These are phyloP conservation scores for Vaccinium darrowii DNA, from an alignment of 148 eudicot genomes.

Conservation along the genomic window DNA sequence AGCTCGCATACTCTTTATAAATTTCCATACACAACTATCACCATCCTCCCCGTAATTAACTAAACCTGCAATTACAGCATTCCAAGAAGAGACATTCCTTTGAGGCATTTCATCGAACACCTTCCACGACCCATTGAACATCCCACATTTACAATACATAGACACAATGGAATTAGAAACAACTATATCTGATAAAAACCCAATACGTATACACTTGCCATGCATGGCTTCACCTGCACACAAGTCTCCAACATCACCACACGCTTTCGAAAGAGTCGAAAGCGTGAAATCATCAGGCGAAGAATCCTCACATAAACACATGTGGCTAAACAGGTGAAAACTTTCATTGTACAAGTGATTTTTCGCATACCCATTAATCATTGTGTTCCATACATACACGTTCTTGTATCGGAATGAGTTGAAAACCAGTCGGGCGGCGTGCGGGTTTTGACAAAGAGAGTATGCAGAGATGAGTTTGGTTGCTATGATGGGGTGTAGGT, in stretches of 20 bases:
- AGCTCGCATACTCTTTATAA: constrained; percentile 26
- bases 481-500: constrained; percentile 28
- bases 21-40: constrained; percentile 15
- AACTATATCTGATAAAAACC: constrained; percentile 22
- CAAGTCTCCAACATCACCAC: constrained; percentile 22
- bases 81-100: constrained; percentile 42
- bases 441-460: constrained; percentile 21
- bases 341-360: constrained; percentile 23
- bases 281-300: constrained; percentile 37
- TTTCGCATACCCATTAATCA: constrained; percentile 36
- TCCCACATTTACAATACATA: constrained; percentile 38
- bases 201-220: constrained; percentile 19
- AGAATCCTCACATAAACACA: constrained; percentile 22
- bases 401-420: constrained; percentile 30
- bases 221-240: constrained; percentile 23
- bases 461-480: constrained; percentile 43
- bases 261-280: constrained; percentile 32
- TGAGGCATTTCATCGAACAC: constrained; percentile 50
- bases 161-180: constrained; percentile 31
- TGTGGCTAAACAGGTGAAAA: constrained; percentile 28
- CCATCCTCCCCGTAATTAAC: neutral
- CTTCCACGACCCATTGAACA: constrained; percentile 18
- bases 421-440: constrained; percentile 20
- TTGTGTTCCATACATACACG: constrained; percentile 31
- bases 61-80: constrained; percentile 27